A percentile compares a stretch with the other conserved stretches of the same genome.
These are phyloP conservation scores for Recurvomyces mirabilis DNA, from an alignment of 495 filamentous ascomycete species.

Conservation along the genomic window DNA sequence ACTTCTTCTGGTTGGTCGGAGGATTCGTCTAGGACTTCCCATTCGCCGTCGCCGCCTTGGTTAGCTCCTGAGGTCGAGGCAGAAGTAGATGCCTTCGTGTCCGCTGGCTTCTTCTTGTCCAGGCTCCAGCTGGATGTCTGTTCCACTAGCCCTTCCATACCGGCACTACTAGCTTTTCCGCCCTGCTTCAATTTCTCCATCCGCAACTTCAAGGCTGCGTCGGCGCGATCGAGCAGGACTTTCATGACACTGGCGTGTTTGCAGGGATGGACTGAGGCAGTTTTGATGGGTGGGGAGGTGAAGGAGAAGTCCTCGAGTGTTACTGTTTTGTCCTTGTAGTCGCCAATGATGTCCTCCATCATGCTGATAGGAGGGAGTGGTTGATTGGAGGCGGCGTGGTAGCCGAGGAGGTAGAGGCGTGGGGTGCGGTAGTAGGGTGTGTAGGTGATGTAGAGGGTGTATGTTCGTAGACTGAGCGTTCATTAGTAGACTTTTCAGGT, in stretches of 20 bases:
- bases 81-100: constrained; percentile 17
- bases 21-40: constrained; percentile 64
- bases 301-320: constrained; percentile 96
- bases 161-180: constrained; percentile 43
- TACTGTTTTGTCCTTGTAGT: constrained; percentile 99
- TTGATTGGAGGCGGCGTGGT: constrained; percentile 42
- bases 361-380: constrained; percentile 81
- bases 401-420: constrained; percentile 89
- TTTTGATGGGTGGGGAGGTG: constrained; percentile 72
- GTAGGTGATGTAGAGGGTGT: constrained; percentile 97
- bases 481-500: neutral
- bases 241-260: constrained; percentile 98
- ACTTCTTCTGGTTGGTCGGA: constrained; percentile 75
- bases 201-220: constrained; percentile 81
- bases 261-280: constrained; percentile 89
- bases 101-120: constrained; percentile 29
- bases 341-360: constrained; percentile 99
- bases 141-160: constrained; percentile 56
- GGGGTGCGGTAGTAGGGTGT: constrained; percentile 93
- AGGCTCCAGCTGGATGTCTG: constrained; percentile 38
- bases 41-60: constrained; percentile 58
- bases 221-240: constrained; percentile 84
- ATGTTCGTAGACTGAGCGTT: constrained; percentile 57
- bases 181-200: constrained; percentile 57
- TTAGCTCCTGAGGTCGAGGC: constrained; percentile 32